phyloP scores from a whole-genome alignment of 495 filamentous ascomycete species.

The Chaetomium cochliodes region DNA sequence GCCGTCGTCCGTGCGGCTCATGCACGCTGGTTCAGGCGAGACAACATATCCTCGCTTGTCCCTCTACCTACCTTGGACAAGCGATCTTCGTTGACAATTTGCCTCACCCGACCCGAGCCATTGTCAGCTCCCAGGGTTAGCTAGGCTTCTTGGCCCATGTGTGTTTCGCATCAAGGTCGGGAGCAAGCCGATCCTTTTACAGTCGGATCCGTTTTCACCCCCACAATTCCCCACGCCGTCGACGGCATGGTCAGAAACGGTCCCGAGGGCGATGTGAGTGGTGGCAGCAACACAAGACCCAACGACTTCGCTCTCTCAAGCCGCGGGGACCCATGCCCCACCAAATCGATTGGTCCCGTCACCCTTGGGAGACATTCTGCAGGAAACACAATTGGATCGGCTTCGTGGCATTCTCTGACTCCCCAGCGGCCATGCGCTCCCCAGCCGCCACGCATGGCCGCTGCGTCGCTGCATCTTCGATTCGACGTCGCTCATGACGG shows the following conservation, averaged over 20 bases:
- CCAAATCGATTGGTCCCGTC: conserved; percentile 8
- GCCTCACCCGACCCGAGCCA: background rate
- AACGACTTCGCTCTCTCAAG: background rate
- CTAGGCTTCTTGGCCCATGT: background rate
- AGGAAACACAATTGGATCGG: conserved; percentile 21
- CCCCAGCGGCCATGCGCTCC: conserved; percentile 31
- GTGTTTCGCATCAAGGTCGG: no score
- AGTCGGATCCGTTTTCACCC: background rate
- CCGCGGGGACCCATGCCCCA: background rate
- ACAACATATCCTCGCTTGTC: background rate
- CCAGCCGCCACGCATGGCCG: conserved; percentile 14
- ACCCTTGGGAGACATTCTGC: conserved; percentile 22
- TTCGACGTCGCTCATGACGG: conserved; percentile 14
- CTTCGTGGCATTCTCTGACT: conserved; percentile 54
- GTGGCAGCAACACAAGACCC: background rate
- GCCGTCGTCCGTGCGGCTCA: background rate
- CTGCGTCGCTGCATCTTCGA: conserved; percentile 30
- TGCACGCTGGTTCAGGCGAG: background rate
- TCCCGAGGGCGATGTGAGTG: background rate
- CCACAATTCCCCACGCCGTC: background rate
- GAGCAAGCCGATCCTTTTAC: no score
- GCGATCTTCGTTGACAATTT: background rate
- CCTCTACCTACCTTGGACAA: background rate
- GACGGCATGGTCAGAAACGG: background rate
- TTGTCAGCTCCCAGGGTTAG: background rate